These are phyloP conservation scores for Epichloe brachyelytri DNA, from an alignment of 2,329 filamentous ascomycete species.

Conservation along the genomic window DNA sequence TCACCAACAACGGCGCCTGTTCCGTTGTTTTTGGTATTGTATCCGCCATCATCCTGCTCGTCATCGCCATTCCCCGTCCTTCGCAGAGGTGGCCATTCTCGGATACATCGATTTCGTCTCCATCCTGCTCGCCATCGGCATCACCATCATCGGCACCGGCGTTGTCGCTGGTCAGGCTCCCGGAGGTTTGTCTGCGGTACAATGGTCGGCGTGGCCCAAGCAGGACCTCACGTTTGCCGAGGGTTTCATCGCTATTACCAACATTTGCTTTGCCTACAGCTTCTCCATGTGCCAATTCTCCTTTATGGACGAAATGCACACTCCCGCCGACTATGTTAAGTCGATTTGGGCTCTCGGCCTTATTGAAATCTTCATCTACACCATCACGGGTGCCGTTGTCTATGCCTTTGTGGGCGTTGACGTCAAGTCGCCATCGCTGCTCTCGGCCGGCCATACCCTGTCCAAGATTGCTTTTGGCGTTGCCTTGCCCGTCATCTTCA, in stretches of 20 bases:
- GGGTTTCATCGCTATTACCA: constrained; percentile 48
- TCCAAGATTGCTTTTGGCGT: constrained; percentile 58
- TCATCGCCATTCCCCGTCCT: constrained; percentile 35
- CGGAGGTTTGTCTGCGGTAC: constrained; percentile 19
- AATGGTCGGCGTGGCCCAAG: constrained; percentile 34
- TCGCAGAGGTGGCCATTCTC: constrained; percentile 35
- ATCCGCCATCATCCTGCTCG: constrained; percentile 31
- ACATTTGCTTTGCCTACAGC: constrained; percentile 61
- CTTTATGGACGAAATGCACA: constrained; percentile 42
- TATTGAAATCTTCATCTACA: constrained; percentile 52
- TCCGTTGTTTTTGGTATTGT: constrained; percentile 32
- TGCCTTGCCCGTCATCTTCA: constrained; percentile 59
- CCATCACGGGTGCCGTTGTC: constrained; percentile 51
- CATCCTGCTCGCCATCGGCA: constrained; percentile 48
- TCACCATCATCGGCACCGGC: constrained; percentile 55
- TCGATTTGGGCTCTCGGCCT: constrained; percentile 49
- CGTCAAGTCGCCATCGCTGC: constrained; percentile 54
- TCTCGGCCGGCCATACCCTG: constrained; percentile 45
- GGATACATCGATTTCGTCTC: constrained; percentile 46
- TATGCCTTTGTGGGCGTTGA: constrained; percentile 54
- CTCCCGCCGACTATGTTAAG: constrained; percentile 32
- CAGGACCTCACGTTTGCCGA: constrained; percentile 34
- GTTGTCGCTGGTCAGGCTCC: constrained; percentile 23
- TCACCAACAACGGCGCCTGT: constrained; percentile 42
- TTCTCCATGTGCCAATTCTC: constrained; percentile 39